Evolutionary conservation across 257 asterid genomes (phyloP).

Genomic region (Cynanchum wilfordii): DNA sequence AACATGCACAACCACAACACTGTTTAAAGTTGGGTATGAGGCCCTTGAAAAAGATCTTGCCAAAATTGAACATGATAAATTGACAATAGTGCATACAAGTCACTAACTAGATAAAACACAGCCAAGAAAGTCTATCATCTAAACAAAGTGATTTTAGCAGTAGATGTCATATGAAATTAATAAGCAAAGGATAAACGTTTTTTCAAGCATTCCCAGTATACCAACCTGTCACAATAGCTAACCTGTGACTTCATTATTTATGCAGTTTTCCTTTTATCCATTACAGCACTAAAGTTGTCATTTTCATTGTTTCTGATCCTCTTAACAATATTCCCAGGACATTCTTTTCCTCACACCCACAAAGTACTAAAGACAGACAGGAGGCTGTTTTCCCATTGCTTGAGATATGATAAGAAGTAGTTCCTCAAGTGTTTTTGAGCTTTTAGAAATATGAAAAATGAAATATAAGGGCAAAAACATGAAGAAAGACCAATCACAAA

Average conservation of each 20-base stretch:
- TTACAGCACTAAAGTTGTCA: neutral
- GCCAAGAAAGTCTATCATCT: too few relatives aligned
- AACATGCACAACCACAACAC: neutral
- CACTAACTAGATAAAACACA: neutral
- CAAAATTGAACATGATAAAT: neutral
- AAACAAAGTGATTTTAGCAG: neutral
- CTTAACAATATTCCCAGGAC: neutral
- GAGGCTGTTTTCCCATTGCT: neutral
- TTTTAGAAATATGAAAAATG: neutral
- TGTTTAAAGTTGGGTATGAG: neutral
- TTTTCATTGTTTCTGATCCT: neutral
- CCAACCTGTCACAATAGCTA: neutral
- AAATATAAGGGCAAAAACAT: neutral
- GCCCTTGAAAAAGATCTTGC: neutral
- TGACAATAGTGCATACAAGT: neutral
- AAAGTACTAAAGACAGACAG: neutral
- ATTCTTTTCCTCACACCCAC: neutral
- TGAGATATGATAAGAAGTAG: neutral
- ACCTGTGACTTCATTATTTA: neutral
- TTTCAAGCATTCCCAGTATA: neutral
- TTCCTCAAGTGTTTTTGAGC: neutral
- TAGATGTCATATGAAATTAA: neutral
- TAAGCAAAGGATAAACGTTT: neutral
- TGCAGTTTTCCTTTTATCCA: neutral
- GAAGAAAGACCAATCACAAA: neutral